These are phyloP conservation scores for Globisporangium takayamanum DNA, from an alignment of 352 stramenopile genomes.

Conservation along the genomic window DNA sequence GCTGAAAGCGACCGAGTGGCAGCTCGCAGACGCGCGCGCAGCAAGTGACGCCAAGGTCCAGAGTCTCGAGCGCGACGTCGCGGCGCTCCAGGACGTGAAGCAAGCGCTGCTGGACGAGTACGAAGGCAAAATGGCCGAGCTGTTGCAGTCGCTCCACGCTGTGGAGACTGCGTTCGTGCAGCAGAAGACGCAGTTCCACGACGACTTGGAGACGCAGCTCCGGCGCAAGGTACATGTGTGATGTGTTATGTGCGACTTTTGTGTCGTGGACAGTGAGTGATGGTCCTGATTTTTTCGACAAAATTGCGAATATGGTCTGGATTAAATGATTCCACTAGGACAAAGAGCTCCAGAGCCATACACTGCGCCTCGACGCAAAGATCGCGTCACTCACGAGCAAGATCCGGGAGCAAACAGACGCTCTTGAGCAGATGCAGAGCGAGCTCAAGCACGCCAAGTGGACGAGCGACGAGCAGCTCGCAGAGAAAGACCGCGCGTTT, in stretches of 20 bases:
- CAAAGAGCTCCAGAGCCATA: slow-evolving; percentile 22
- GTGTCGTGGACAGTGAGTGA: not conserved
- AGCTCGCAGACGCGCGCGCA: slow-evolving; percentile 49
- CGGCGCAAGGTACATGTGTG: slow-evolving; percentile 34
- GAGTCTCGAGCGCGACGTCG: slow-evolving; percentile 55
- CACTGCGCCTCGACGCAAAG: slow-evolving; percentile 28
- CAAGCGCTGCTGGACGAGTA: slow-evolving; percentile 80
- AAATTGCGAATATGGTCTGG: not conserved
- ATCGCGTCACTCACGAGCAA: slow-evolving; percentile 36
- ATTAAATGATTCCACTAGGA: slow-evolving; percentile 7
- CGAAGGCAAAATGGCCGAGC: slow-evolving; percentile 79
- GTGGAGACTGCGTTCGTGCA: slow-evolving; percentile 82
- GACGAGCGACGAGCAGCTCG: slow-evolving; percentile 49
- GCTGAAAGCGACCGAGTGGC: slow-evolving; percentile 59
- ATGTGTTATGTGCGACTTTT: slow-evolving; percentile 1
- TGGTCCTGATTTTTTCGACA: not conserved
- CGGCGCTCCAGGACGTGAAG: slow-evolving; percentile 59
- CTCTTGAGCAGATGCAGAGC: slow-evolving; percentile 34
- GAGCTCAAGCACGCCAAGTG: slow-evolving; percentile 60
- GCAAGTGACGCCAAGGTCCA: slow-evolving; percentile 55
- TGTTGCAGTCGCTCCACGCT: slow-evolving; percentile 71
- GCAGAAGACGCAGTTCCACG: slow-evolving; percentile 75
- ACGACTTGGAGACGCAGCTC: slow-evolving; percentile 43
- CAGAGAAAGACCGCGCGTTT: slow-evolving; percentile 56
- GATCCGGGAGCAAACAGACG: slow-evolving; percentile 44